phyloP scores from a whole-genome alignment of 2,329 filamentous ascomycete species.

The Corniculantispora saksenae region DNA sequence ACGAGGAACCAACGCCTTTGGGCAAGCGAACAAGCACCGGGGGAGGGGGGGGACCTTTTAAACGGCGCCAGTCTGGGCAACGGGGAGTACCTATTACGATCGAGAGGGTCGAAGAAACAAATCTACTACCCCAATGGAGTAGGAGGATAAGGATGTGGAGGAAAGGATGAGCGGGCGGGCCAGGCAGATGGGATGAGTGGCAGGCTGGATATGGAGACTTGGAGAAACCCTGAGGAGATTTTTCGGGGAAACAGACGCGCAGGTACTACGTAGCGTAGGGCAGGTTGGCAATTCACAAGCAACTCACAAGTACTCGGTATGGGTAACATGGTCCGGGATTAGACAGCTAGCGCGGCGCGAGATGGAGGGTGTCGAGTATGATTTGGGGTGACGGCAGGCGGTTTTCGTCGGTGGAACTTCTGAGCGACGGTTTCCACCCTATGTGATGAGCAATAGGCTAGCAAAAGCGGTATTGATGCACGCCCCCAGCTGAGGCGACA shows the following conservation, averaged over 20 bases:
- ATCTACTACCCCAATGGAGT: conserved; percentile 12
- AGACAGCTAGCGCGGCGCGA: background rate
- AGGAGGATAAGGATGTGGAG: conserved; percentile 15
- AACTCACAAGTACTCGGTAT: background rate
- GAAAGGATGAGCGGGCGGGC: background rate
- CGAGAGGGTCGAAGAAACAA: background rate
- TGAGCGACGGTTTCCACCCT: conserved; percentile 4
- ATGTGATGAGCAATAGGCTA: background rate
- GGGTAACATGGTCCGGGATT: background rate
- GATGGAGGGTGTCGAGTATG: background rate
- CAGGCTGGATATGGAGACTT: background rate
- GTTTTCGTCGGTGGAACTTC: background rate
- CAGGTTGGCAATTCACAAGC: no score
- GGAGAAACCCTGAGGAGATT: background rate
- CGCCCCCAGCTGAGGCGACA: conserved; percentile 11
- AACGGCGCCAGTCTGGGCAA: background rate
- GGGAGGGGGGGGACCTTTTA: conserved; percentile 3
- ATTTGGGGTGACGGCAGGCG: background rate
- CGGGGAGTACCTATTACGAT: background rate
- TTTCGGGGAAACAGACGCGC: background rate
- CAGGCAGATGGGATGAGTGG: background rate
- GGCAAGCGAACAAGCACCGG: background rate
- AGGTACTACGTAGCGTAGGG: background rate
- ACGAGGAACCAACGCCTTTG: background rate
- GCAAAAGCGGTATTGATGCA: background rate